Conservation (phyloP, 129 eudicot species). For the Tagetes erecta region DNA sequence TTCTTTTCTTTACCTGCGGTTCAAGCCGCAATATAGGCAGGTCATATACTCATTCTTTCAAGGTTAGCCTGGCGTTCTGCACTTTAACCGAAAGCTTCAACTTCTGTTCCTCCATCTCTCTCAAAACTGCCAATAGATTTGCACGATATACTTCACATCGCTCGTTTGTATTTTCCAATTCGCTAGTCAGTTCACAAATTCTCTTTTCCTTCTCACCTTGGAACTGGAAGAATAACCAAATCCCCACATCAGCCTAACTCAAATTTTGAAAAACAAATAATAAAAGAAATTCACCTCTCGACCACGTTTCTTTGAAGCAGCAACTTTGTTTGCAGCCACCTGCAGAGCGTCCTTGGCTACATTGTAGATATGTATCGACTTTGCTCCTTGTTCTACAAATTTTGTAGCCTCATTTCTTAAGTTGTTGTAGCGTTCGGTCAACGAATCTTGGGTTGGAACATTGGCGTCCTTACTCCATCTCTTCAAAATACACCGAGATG, state of each 20-base stretch:
- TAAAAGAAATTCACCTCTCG: background rate
- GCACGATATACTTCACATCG: conserved; percentile 45
- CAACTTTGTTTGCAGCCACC: conserved; percentile 65
- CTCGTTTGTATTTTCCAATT: conserved; percentile 31
- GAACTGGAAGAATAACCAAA: background rate
- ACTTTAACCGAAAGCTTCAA: conserved; percentile 48
- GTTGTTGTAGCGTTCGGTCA: conserved; percentile 49
- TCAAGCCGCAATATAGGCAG: background rate
- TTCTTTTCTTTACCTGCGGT: background rate
- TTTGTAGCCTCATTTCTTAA: conserved; percentile 71
- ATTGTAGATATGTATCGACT: conserved; percentile 60
- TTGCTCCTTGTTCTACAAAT: conserved; percentile 83
- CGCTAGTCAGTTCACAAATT: conserved; percentile 31
- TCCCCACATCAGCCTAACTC: background rate
- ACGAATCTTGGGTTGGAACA: conserved; percentile 42
- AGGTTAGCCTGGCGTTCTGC: conserved; percentile 49
- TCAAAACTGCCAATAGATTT: conserved; percentile 42
- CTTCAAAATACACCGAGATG: conserved; percentile 59
- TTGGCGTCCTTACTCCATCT: conserved; percentile 85
- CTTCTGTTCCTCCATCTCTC: conserved; percentile 49
- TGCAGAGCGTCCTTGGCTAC: conserved; percentile 71
- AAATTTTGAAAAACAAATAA: background rate
- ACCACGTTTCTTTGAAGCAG: conserved; percentile 51
- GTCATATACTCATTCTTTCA: conserved; percentile 33
- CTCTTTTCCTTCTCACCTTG: conserved; percentile 44